A percentile compares a stretch with the other conserved stretches of the same genome.
phyloP scores from a whole-genome alignment of 257 asterid species.

The Sherardia arvensis region DNA sequence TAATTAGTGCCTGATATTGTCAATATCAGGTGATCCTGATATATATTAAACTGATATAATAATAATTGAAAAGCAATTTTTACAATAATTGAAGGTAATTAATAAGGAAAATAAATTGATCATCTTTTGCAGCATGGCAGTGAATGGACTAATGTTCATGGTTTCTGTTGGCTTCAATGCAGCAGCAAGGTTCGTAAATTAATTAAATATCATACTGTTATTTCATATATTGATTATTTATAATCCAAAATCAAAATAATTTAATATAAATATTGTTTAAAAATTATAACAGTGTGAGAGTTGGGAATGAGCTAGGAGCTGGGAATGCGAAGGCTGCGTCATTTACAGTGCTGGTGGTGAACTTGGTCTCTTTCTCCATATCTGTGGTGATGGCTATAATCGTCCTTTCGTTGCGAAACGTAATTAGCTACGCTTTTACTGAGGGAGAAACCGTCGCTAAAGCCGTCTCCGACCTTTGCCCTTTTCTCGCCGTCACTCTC shows the following conservation, averaged over 20 bases:
- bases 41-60: too few relatives aligned
- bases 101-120: too few relatives aligned
- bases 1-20: too few relatives aligned
- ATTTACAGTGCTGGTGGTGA: slow-evolving; percentile 17
- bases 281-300: slow-evolving; percentile 19
- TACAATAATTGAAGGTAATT: too few relatives aligned
- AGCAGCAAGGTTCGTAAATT: slow-evolving; percentile 26
- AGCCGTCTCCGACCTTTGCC: slow-evolving; percentile 24
- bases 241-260: too few relatives aligned
- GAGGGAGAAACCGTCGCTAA: slow-evolving; percentile 15
- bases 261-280: background rate
- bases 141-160: slow-evolving; percentile 27
- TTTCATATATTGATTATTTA: too few relatives aligned
- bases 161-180: slow-evolving; percentile 37
- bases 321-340: slow-evolving; percentile 23
- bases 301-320: slow-evolving; percentile 26
- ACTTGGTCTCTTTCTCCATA: slow-evolving; percentile 12
- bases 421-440: slow-evolving; percentile 24
- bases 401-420: slow-evolving; percentile 13
- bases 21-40: too few relatives aligned
- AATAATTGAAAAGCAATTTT: too few relatives aligned
- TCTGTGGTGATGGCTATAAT: slow-evolving; percentile 6
- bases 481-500: slow-evolving; percentile 20
- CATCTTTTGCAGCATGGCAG: slow-evolving; percentile 20
- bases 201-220: too few relatives aligned